phyloP scores from a whole-genome alignment of 768 basidiomycete species.

The Mycena floridula region DNA sequence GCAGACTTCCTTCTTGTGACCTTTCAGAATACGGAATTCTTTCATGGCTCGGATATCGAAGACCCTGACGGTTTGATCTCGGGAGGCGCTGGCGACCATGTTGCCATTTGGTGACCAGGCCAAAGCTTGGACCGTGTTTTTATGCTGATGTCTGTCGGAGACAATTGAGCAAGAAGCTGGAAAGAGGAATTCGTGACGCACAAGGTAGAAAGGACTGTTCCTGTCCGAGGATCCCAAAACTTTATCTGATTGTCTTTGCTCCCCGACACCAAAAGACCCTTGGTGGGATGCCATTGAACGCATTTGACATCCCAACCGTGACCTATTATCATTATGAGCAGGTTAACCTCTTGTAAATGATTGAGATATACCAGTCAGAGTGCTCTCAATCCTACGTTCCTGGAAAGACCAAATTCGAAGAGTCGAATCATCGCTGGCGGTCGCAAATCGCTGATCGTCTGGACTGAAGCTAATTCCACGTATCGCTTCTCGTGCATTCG shows the following conservation, averaged over 20 bases:
- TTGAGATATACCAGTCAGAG: conserved; percentile 79
- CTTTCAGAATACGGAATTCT: conserved; percentile 85
- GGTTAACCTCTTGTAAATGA: too few species aligned
- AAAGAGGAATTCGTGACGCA: conserved; percentile 28
- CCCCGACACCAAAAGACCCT: conserved; percentile 90
- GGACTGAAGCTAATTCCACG: conserved; percentile 90
- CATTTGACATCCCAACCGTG: conserved; percentile 99
- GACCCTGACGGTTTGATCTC: conserved; percentile 91
- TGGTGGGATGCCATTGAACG: conserved; percentile 97
- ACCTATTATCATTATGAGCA: conserved; percentile 38
- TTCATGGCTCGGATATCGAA: conserved; percentile 99
- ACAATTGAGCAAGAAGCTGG: background rate
- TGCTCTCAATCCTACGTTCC: conserved; percentile 82
- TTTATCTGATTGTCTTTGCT: conserved; percentile 98
- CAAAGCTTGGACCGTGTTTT: conserved; percentile 92
- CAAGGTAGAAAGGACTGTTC: conserved; percentile 87
- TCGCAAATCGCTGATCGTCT: conserved; percentile 87
- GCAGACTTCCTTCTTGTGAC: conserved; percentile 98
- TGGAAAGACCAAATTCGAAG: conserved; percentile 95
- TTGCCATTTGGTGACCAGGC: conserved; percentile 95
- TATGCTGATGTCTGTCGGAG: conserved; percentile 80
- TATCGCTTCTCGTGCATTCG: conserved; percentile 81
- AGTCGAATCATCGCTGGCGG: conserved; percentile 92
- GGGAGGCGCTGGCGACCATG: conserved; percentile 87
- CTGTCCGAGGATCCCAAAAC: conserved; percentile 98